These are phyloP conservation scores for Zea mays DNA, from an alignment of 176 grass and related monocot genomes.

Conservation along the genomic window DNA sequence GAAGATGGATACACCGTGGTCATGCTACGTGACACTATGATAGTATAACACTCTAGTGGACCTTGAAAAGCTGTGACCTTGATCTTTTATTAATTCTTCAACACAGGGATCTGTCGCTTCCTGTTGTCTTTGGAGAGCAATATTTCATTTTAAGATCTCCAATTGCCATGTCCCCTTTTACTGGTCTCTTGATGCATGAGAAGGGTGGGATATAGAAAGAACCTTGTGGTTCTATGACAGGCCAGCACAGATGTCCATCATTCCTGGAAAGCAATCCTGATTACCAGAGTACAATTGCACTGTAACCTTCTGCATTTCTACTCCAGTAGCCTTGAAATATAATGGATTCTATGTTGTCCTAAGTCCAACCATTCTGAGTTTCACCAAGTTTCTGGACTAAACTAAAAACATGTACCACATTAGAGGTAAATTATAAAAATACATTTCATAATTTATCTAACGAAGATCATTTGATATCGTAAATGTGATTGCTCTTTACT, in stretches of 20 bases:
- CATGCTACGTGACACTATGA: not conserved
- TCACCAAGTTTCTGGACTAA: not conserved
- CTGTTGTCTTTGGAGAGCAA: not conserved
- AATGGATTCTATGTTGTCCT: not conserved
- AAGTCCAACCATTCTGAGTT: not conserved
- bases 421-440: not conserved
- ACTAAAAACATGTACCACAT: not conserved
- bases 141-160: constrained; percentile 1
- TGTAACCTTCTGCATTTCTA: not conserved
- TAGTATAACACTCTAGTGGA: not conserved
- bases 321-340: not conserved
- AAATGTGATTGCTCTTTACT: not conserved
- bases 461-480: not conserved
- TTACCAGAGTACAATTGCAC: constrained; percentile 12
- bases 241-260: not conserved
- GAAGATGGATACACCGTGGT: not conserved
- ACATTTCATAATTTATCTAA: not conserved
- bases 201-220: not conserved
- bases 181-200: not conserved
- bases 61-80: constrained; percentile 15
- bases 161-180: not conserved
- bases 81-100: not conserved
- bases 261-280: constrained; percentile 4
- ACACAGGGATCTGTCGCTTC: not conserved
- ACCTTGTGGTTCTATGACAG: not conserved